Percentiles rank a stretch among this genome's conserved stretches.
phyloP scores from a whole-genome alignment of 2,329 filamentous ascomycete genomes.

The Epichloe sp. region DNA sequence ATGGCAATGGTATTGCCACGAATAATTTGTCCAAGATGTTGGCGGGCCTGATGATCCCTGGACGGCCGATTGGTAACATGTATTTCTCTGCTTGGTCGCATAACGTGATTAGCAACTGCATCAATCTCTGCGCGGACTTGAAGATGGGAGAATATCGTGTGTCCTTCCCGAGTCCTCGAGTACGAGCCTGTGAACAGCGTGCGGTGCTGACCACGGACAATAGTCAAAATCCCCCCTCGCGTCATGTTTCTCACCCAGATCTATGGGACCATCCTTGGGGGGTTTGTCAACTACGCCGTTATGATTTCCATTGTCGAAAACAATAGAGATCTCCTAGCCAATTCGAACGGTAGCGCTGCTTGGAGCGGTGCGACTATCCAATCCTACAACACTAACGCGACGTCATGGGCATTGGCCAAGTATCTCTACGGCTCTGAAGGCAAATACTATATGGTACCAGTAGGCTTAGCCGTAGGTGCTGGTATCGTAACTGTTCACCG shows the following conservation, averaged over 20 bases:
- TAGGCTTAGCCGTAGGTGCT: constrained; percentile 29
- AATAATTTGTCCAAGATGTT: constrained; percentile 42
- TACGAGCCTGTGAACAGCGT: neutral
- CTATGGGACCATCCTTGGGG: constrained; percentile 26
- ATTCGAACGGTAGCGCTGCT: constrained; percentile 27
- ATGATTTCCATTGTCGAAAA: constrained; percentile 30
- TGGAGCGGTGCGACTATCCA: constrained; percentile 37
- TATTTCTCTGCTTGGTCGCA: constrained; percentile 48
- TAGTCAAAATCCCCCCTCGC: constrained; percentile 23
- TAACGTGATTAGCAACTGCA: constrained; percentile 36
- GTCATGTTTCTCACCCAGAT: constrained; percentile 28
- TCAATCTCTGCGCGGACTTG: constrained; percentile 37
- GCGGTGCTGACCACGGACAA: neutral
- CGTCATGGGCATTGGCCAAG: constrained; percentile 22
- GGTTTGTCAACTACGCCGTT: constrained; percentile 31
- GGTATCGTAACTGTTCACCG: constrained; percentile 10
- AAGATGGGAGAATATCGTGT: constrained; percentile 46
- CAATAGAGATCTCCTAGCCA: constrained; percentile 26
- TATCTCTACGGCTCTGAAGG: constrained; percentile 27
- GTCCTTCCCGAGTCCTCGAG: constrained; percentile 8
- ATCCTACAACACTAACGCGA: constrained; percentile 25
- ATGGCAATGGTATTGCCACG: constrained; percentile 34
- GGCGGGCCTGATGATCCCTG: constrained; percentile 36
- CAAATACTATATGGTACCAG: constrained; percentile 23
- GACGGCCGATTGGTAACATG: constrained; percentile 40